Conservation (phyloP, 2,329 filamentous ascomycete genomes). For the Claviceps pusilla region DNA sequence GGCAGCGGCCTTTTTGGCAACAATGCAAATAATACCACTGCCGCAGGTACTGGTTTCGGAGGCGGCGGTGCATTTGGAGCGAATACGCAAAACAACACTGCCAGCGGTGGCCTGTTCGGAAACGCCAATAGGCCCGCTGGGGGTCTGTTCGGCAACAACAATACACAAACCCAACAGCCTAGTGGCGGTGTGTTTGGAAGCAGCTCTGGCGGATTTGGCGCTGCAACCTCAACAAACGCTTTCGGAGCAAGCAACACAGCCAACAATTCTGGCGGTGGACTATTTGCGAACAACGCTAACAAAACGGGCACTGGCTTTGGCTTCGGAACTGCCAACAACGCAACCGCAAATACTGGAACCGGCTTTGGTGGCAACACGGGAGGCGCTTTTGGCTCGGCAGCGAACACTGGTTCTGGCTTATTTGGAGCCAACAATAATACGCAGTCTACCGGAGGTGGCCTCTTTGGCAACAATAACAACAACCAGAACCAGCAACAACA, state of each 20-base stretch:
- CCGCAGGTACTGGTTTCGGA: slow-evolving; percentile 11
- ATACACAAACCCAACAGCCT: slow-evolving; percentile 8
- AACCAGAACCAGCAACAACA: slow-evolving; percentile 14
- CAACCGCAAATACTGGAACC: slow-evolving; percentile 9
- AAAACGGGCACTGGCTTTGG: slow-evolving; percentile 24
- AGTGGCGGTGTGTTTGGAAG: slow-evolving; percentile 14
- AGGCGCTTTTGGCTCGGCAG: slow-evolving; percentile 21
- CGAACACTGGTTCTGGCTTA: slow-evolving; percentile 18
- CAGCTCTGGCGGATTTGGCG: slow-evolving; percentile 23
- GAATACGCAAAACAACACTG: slow-evolving; percentile 11
- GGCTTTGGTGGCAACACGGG: slow-evolving; percentile 13
- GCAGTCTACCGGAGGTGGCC: slow-evolving; percentile 24
- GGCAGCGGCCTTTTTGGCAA: slow-evolving; percentile 24
- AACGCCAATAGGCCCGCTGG: slow-evolving; percentile 11
- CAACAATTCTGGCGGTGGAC: slow-evolving; percentile 17
- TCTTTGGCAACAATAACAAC: slow-evolving; percentile 25
- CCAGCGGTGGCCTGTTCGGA: slow-evolving; percentile 26
- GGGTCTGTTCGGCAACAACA: slow-evolving; percentile 13
- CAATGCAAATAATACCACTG: slow-evolving; percentile 18
- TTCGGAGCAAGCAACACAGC: slow-evolving; percentile 18
- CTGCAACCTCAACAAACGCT: slow-evolving; percentile 15
- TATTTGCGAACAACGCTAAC: slow-evolving; percentile 28
- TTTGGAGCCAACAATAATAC: slow-evolving; percentile 23
- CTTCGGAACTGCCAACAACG: slow-evolving; percentile 26
- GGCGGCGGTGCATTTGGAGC: slow-evolving; percentile 29